Base-by-base conservation (phyloP, 768 basidiomycete genomes). In the Lanmaoa pseudosensibilis region DNA sequence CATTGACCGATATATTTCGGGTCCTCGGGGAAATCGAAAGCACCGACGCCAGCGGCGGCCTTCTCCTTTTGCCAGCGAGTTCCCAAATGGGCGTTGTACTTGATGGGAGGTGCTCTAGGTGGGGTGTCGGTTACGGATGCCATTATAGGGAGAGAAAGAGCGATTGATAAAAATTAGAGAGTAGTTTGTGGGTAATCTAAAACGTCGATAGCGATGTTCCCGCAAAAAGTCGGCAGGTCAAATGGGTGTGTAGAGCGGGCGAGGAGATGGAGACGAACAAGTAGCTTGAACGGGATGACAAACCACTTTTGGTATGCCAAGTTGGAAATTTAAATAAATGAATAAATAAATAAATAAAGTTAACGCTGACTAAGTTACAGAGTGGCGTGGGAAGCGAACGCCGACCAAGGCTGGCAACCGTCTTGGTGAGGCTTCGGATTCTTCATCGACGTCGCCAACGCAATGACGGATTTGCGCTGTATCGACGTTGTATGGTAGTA, bases 21-120 rank as follows among this genome's bases (percentile, higher is more conserved):
- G 73, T 96, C 94, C 52, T 89, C 84, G 1, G 88, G 87, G 38
- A 86, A 81, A 63, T 94, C 92, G 66, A 92, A 92, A 23, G 88
- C 87, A 40, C 79, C 78, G 49, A 78, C 74, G 46, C 84, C 87
- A 44, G 92, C 90, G 55, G 90, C 88, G 50, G 88, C 91, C 71
- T 86, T 88, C 78, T 94, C 92, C 71, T 87, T 91, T 63, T 84
- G 86, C 91, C 90, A 93, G 69, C 90, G 89, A 58, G 90, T 92
- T 52, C 89, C 88, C 13, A 86, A 69, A 27, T 83, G 86, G 4
- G 88, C 80, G 32, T 72, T 74, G 69, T 92, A 92, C 73, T 83
- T 79, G 70, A 85, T 79, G n/a, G 87, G 84, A 30, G 87, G 87
- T 15, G 87, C 83, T 43, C 81, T 81, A 57, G 90, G 90, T 12